These are phyloP conservation scores for Exophiala mesophila DNA, from an alignment of 2,329 filamentous ascomycete species.

Conservation along the genomic window DNA sequence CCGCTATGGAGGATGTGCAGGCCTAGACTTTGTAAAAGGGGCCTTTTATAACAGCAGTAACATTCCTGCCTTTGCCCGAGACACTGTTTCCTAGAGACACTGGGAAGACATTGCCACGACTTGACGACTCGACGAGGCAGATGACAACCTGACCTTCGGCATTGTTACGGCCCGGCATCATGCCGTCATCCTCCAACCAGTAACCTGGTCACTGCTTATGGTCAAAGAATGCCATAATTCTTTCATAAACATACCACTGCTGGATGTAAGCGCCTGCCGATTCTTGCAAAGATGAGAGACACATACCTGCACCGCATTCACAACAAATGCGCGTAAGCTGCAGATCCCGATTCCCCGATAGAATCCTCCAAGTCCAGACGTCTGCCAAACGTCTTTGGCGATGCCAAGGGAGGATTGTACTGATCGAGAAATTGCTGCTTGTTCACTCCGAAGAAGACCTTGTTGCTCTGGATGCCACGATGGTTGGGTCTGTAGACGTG, in stretches of 20 bases:
- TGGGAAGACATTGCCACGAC: too few relatives aligned
- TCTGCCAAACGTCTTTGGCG: constrained; percentile 60
- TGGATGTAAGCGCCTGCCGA: constrained; percentile 10
- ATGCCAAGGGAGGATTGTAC: constrained; percentile 55
- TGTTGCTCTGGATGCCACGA: constrained; percentile 24
- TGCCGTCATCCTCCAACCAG: too few relatives aligned
- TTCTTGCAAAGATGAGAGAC: not conserved
- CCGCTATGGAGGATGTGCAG: constrained; percentile 16
- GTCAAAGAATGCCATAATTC: constrained; percentile 59
- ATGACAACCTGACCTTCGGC: too few relatives aligned
- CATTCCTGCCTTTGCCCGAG: too few relatives aligned
- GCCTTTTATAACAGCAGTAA: too few relatives aligned
- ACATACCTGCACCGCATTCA: constrained; percentile 73
- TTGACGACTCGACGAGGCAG: too few relatives aligned
- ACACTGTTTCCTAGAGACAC: too few relatives aligned
- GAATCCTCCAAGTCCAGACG: constrained; percentile 59
- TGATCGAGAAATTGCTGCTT: constrained; percentile 16
- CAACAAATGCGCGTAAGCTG: constrained; percentile 79
- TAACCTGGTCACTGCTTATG: constrained; percentile 4
- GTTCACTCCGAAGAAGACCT: constrained; percentile 24
- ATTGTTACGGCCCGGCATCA: too few relatives aligned
- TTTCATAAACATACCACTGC: constrained; percentile 87
- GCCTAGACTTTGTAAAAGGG: not conserved
- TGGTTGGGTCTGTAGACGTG: constrained; percentile 74
- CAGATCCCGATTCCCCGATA: constrained; percentile 75